Percentiles rank a stretch among this genome's conserved stretches.
Evolutionary conservation across 2,329 filamentous ascomycete species (phyloP).

Genomic region (Biscogniauxia marginata): DNA sequence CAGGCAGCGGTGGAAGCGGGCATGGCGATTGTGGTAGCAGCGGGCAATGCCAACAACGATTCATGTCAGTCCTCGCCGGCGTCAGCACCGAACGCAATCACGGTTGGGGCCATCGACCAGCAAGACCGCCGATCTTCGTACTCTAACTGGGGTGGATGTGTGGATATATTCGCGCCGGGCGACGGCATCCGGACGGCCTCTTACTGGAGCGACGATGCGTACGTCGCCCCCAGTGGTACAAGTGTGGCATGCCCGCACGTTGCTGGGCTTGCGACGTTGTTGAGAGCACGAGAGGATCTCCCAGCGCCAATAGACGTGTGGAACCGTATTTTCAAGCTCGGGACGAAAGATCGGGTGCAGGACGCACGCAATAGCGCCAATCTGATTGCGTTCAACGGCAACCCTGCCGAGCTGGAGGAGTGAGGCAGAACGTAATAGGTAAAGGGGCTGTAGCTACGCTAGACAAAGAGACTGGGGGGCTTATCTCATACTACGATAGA

Average conservation of each 20-base stretch:
- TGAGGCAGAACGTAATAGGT: too few relatives aligned
- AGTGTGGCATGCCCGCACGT: constrained; percentile 30
- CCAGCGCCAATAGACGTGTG: constrained; percentile 12
- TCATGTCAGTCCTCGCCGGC: constrained; percentile 26
- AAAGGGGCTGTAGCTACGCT: too few relatives aligned
- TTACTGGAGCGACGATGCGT: constrained; percentile 15
- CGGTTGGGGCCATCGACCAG: constrained; percentile 26
- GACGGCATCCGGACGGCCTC: constrained; percentile 24
- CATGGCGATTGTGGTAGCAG: constrained; percentile 28
- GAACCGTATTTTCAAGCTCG: constrained; percentile 19
- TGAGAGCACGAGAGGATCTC: constrained; percentile 26
- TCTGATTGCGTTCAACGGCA: constrained; percentile 30
- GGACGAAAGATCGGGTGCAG: constrained; percentile 21
- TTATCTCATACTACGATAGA: too few relatives aligned
- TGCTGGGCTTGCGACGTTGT: constrained; percentile 26
- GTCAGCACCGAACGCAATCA: constrained; percentile 23
- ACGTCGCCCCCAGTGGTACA: constrained; percentile 23
- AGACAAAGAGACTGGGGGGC: too few relatives aligned
- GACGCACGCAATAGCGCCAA: constrained; percentile 24
- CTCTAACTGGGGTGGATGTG: constrained; percentile 28
- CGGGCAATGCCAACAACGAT: constrained; percentile 26
- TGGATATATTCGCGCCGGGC: constrained; percentile 29
- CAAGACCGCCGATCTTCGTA: constrained; percentile 21
- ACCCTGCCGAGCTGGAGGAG: constrained; percentile 13
- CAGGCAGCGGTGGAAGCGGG: constrained; percentile 18